These are phyloP conservation scores for Astrothelium macrocarpum DNA, from an alignment of 495 filamentous ascomycete genomes.

Conservation along the genomic window DNA sequence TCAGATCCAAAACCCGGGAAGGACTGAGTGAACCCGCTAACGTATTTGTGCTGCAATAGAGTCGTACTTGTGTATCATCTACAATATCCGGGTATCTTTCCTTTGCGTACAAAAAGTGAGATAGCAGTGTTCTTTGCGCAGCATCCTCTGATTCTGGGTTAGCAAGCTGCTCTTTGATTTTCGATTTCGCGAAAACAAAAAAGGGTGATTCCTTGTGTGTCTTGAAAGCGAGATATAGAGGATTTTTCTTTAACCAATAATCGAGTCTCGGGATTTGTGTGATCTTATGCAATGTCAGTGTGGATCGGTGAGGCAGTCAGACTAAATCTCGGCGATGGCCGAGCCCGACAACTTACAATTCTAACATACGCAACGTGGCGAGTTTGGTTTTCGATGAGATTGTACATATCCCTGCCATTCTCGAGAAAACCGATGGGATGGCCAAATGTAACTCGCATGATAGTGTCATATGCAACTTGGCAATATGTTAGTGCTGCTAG, in stretches of 20 bases:
- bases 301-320: background rate
- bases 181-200: background rate
- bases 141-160: slow-evolving; percentile 1
- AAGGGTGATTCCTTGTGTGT: slow-evolving; percentile 3
- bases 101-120: background rate
- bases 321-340: background rate
- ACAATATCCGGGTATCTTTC: slow-evolving; percentile 4
- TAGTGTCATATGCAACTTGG: background rate
- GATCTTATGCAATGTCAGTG: background rate
- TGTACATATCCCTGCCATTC: slow-evolving; percentile 2
- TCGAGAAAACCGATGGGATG: slow-evolving; percentile 1
- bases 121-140: background rate
- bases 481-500: background rate
- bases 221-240: background rate
- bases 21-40: background rate
- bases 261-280: background rate
- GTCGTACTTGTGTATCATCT: slow-evolving; percentile 1
- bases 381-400: background rate
- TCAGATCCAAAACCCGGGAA: slow-evolving; percentile 1
- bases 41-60: slow-evolving; percentile 4
- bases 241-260: slow-evolving; percentile 1
- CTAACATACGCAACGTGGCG: slow-evolving; percentile 4
- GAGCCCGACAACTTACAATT: background rate
- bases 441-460: slow-evolving; percentile 5
- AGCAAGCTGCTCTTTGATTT: background rate